A percentile compares a stretch with the other conserved stretches of the same genome.
phyloP scores from a whole-genome alignment of 139 green algal species.

The Chlamydomonas sp. region DNA sequence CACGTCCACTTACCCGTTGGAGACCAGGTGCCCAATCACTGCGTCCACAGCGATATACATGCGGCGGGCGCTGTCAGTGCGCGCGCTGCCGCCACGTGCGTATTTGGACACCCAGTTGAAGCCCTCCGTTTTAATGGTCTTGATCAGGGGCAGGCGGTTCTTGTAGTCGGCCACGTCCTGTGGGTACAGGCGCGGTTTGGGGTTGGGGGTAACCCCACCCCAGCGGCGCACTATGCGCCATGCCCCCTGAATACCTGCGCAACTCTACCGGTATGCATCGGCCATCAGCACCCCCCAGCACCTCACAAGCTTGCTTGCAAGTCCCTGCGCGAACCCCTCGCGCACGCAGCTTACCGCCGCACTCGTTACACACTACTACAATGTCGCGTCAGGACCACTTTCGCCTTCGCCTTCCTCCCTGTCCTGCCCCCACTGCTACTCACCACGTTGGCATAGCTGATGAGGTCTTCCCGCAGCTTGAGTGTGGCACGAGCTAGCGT shows the following conservation, averaged over 20 bases:
- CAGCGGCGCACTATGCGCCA: no score
- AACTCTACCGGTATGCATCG: no score
- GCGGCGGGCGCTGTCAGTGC: slow-evolving; percentile 48
- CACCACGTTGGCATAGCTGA: slow-evolving; percentile 38
- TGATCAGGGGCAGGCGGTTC: slow-evolving; percentile 55
- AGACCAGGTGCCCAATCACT: slow-evolving; percentile 52
- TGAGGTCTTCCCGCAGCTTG: slow-evolving; percentile 39
- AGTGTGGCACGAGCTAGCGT: slow-evolving; percentile 42
- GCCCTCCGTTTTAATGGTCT: slow-evolving; percentile 51
- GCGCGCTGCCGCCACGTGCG: slow-evolving; percentile 58
- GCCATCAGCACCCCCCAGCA: no score
- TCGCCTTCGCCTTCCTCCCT: no score
- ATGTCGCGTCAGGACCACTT: no score
- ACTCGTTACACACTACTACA: no score
- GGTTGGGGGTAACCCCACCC: no score
- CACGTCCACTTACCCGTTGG: slow-evolving; percentile 5
- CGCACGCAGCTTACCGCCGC: no score
- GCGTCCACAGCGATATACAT: slow-evolving; percentile 66
- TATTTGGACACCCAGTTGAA: slow-evolving; percentile 63
- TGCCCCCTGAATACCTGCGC: no score
- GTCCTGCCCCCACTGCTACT: background rate
- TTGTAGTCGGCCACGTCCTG: slow-evolving; percentile 59
- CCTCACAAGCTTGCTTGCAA: no score
- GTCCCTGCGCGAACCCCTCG: no score
- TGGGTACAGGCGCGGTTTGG: background rate